Conservation (phyloP, 2,329 filamentous ascomycete species). For the Taxawa tesnikishii region DNA sequence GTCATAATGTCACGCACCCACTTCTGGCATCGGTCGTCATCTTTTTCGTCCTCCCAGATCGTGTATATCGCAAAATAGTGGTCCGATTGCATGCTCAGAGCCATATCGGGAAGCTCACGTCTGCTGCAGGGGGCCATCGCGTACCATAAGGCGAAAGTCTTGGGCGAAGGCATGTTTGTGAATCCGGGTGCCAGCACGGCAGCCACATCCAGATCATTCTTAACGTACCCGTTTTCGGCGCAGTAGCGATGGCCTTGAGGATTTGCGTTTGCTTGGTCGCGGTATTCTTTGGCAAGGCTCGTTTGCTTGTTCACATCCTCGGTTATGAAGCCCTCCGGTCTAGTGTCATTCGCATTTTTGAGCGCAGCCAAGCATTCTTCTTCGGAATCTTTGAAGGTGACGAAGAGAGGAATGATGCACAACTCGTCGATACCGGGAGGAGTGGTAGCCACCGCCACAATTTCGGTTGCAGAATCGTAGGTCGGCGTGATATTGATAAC, state of each 20-base stretch:
- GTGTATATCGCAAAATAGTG: constrained; percentile 45
- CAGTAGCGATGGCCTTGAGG: constrained; percentile 37
- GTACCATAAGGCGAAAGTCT: constrained; percentile 38
- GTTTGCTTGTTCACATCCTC: constrained; percentile 30
- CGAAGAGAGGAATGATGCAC: constrained; percentile 24
- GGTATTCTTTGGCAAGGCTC: constrained; percentile 29
- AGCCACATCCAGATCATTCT: constrained; percentile 34
- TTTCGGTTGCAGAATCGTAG: constrained; percentile 27
- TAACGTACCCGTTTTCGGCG: constrained; percentile 39
- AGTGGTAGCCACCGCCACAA: constrained; percentile 25
- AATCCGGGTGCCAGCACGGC: constrained; percentile 34
- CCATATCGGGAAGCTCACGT: constrained; percentile 36
- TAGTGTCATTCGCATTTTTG: constrained; percentile 22
- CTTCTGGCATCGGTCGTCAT: constrained; percentile 30
- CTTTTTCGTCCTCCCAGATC: constrained; percentile 34
- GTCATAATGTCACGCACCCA: constrained; percentile 31
- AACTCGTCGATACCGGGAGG: constrained; percentile 17
- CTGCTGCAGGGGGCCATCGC: constrained; percentile 37
- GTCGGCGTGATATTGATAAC: constrained; percentile 21
- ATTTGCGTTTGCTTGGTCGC: constrained; percentile 32
- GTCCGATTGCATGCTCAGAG: constrained; percentile 41
- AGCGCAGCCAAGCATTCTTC: constrained; percentile 24
- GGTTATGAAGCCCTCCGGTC: constrained; percentile 24
- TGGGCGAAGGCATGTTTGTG: constrained; percentile 32
- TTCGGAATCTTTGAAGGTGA: constrained; percentile 28